Percentiles rank a stretch among this genome's conserved stretches.
Evolutionary conservation across 2,329 filamentous ascomycete genomes (phyloP).

Genomic region (Penicillium hesseltinei): DNA sequence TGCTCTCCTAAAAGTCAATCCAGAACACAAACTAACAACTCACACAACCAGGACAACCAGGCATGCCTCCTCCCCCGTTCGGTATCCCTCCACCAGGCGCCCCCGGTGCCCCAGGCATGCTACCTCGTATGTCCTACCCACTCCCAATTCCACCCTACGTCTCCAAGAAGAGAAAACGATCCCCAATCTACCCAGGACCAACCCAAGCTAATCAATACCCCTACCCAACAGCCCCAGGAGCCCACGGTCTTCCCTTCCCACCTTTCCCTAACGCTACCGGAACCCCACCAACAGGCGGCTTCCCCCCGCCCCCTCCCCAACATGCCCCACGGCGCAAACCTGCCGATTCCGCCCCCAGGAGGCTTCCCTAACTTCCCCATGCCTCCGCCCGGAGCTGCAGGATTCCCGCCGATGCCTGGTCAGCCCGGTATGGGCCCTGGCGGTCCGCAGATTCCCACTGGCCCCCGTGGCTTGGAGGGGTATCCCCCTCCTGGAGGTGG

Average conservation of each 20-base stretch:
- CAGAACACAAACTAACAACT: neutral
- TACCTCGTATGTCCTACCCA: conserved; percentile 52
- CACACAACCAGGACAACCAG: conserved; percentile 30
- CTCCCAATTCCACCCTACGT: neutral
- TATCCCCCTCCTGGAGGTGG: conserved; percentile 31
- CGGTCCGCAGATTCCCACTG: conserved; percentile 24
- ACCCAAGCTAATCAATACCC: conserved; percentile 13
- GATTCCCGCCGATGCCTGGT: conserved; percentile 41
- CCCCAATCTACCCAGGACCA: neutral
- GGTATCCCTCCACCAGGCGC: conserved; percentile 48
- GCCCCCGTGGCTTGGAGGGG: conserved; percentile 30
- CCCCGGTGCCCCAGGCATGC: conserved; percentile 44
- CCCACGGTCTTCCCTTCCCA: conserved; percentile 55
- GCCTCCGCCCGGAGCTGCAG: conserved; percentile 25
- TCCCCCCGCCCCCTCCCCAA: conserved; percentile 39
- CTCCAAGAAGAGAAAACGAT: neutral
- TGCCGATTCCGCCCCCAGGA: conserved; percentile 48
- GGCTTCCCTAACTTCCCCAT: conserved; percentile 34
- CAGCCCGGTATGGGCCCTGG: conserved; percentile 20
- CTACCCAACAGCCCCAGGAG: conserved; percentile 51
- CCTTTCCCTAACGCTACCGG: conserved; percentile 43
- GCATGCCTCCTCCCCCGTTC: conserved; percentile 59
- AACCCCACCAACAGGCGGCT: conserved; percentile 38
- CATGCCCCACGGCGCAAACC: conserved; percentile 42
- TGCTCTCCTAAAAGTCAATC: neutral